Base-by-base conservation (phyloP, 2,329 filamentous ascomycete species). In the Fonsecaea multimorphosa region DNA sequence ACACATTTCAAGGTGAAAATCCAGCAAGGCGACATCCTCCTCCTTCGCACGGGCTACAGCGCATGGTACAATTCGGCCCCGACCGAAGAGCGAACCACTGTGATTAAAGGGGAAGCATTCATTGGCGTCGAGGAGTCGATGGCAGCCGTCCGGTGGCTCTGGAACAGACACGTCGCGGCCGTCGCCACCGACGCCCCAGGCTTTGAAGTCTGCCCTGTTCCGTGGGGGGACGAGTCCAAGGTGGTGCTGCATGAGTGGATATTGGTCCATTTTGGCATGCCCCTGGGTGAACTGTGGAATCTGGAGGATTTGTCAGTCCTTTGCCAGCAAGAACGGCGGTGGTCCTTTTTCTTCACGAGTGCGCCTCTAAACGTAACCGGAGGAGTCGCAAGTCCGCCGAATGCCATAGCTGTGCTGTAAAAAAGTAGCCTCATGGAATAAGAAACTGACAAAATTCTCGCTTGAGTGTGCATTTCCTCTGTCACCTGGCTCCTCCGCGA, bases 111-210 rank as follows among this genome's bases (percentile, higher is more conserved):
- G 27, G 49, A 46, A 19, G 74, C 80, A 54, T 86, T 80, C 70
- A 81, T 81, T 0, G 84, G 85, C 0, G 63, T 86, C 1, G 79
- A 79, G 44, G 83, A 85, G 67, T 83, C 84, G 55, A 76, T 85
- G 54, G 82, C 83, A 46, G 82, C 87, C 2, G 77, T 86, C 2
- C 83, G 85, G 59, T 91, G 89, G 88, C 68, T 91, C 63, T 89
- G 90, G 79, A 87, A 91, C 72, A 85, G 83, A 68, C 86, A 88
- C 56, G 90, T 91, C 70, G 81, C 88, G 0, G 86, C 85, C 0
- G 87, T 89, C 0, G 87, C 84, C 0, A 86, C 86, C 0, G 89
- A 91, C 73, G 78, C 82, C 14, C 84, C 83, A 22, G 81, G 84
- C 0, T 90, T 91, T 67, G 89, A 91, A 77, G 82, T 83, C 0